phyloP scores from a whole-genome alignment of 2,329 filamentous ascomycete species.

The Talaromyces sp. region DNA sequence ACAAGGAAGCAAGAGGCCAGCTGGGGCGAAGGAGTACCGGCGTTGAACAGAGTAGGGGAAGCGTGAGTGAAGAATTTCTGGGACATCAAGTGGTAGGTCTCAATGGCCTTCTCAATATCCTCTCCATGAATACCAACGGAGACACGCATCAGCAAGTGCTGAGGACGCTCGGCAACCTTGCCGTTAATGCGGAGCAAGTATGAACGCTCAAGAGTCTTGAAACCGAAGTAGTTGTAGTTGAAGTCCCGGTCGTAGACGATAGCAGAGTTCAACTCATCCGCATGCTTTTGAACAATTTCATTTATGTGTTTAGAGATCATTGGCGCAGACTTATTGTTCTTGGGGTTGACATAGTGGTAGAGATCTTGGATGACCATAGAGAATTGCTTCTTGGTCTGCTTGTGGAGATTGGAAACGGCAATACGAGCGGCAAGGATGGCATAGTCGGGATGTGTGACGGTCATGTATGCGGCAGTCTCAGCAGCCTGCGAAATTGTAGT shows the following conservation, averaged over 20 bases:
- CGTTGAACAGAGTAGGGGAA: constrained; percentile 97
- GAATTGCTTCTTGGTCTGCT: constrained; percentile 99
- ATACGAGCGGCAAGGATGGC: constrained; percentile 98
- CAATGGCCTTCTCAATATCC: constrained; percentile 88
- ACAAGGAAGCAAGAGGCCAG: constrained; percentile 98
- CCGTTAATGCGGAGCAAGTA: constrained; percentile 94
- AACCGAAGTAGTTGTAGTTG: constrained; percentile 99
- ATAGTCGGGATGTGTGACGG: constrained; percentile 97
- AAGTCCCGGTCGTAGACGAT: constrained; percentile 99
- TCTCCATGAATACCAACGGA: constrained; percentile 96
- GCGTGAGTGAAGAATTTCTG: constrained; percentile 98
- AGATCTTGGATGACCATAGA: constrained; percentile 93
- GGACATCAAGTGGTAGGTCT: constrained; percentile 99
- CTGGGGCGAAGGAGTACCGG: constrained; percentile 91
- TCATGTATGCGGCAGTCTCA: constrained; percentile 99
- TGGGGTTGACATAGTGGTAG: constrained; percentile 94
- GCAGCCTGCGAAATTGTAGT: constrained; percentile 68
- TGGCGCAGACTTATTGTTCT: constrained; percentile 77
- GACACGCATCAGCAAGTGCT: constrained; percentile 99
- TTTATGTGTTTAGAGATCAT: constrained; percentile 95
- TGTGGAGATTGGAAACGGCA: constrained; percentile 98
- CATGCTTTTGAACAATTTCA: constrained; percentile 91
- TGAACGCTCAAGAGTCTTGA: constrained; percentile 98
- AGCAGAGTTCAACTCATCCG: constrained; percentile 95
- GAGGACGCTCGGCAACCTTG: constrained; percentile 94